Conservation (phyloP, 345 rosid species). For the Passiflora organensis region DNA sequence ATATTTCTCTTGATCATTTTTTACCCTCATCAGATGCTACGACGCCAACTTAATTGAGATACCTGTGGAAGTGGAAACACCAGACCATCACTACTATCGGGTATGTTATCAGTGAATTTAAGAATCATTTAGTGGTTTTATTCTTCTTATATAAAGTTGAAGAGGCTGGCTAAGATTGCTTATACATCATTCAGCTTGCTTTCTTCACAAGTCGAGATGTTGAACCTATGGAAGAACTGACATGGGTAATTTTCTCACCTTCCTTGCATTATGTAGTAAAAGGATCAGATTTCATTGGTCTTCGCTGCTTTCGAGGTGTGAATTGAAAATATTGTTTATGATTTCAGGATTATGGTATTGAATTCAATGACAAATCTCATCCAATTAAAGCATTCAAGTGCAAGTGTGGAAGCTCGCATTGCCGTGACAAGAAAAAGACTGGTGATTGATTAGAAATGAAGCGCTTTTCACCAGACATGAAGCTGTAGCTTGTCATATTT, state of each 20-base stretch:
- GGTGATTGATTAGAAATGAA: neutral
- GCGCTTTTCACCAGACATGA: neutral
- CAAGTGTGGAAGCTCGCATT: too few relatives aligned
- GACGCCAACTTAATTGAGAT: constrained; percentile 16
- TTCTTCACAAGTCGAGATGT: constrained; percentile 17
- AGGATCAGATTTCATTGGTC: neutral
- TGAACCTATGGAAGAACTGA: constrained; percentile 21
- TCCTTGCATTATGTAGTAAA: neutral
- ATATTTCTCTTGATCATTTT: too few relatives aligned
- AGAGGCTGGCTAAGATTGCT: too few relatives aligned
- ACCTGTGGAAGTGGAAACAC: too few relatives aligned
- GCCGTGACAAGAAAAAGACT: constrained; percentile 12
- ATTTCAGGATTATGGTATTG: constrained; percentile 26
- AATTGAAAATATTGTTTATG: neutral
- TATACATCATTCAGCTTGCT: constrained; percentile 12
- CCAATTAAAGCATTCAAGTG: too few relatives aligned
- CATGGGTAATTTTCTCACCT: constrained; percentile 11
- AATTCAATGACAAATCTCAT: too few relatives aligned
- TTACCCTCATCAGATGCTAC: constrained; percentile 8
- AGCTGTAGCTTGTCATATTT: too few relatives aligned
- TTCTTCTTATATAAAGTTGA: too few relatives aligned
- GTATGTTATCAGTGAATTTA: constrained; percentile 5
- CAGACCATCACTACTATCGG: too few relatives aligned
- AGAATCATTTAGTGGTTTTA: too few relatives aligned
- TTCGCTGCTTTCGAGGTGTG: neutral